A percentile compares a stretch with the other conserved stretches of the same genome.
Conservation (phyloP, 1,284 basidiomycete genomes). For the Violaceomyces palustris region DNA sequence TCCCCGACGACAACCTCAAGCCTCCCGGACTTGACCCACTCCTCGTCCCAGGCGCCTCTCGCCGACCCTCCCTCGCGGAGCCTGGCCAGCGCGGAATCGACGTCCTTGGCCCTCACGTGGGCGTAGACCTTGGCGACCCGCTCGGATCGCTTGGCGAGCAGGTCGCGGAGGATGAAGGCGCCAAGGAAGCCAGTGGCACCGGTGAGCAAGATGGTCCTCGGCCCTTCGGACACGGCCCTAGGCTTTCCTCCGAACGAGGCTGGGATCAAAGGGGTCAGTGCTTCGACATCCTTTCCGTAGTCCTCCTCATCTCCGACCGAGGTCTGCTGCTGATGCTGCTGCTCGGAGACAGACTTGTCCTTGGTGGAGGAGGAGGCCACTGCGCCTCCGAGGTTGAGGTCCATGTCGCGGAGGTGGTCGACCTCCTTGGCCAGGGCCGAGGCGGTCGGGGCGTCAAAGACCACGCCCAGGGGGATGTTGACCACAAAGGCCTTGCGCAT, state of each 20-base stretch:
- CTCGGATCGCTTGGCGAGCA: constrained; percentile 62
- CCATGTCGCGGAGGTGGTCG: constrained; percentile 70
- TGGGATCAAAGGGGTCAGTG: constrained; percentile 57
- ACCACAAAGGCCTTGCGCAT: constrained; percentile 88
- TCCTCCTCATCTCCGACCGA: constrained; percentile 53
- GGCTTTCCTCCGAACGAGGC: constrained; percentile 27
- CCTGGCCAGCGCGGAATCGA: constrained; percentile 65
- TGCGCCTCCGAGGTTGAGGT: constrained; percentile 67
- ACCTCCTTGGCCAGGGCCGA: constrained; percentile 72
- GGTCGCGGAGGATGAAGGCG: constrained; percentile 80
- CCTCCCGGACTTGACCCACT: constrained; percentile 68
- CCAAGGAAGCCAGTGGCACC: constrained; percentile 97
- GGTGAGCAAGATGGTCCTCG: constrained; percentile 81
- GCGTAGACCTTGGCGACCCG: constrained; percentile 83
- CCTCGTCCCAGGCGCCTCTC: constrained; percentile 85
- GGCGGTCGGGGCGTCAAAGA: constrained; percentile 89
- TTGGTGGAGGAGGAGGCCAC: constrained; percentile 1
- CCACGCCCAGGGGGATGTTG: constrained; percentile 82
- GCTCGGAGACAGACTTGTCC: constrained; percentile 22
- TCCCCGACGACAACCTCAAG: constrained; percentile 87
- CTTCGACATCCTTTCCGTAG: constrained; percentile 76
- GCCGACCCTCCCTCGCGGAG: constrained; percentile 73
- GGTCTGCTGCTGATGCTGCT: constrained; percentile 33
- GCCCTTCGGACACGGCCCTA: constrained; percentile 5
- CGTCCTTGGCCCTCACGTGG: constrained; percentile 71